Evolutionary conservation across 169 alveolate genomes (phyloP), one percentile per base, ranked within the genome.

Genomic region (Fabrea salina): DNA sequence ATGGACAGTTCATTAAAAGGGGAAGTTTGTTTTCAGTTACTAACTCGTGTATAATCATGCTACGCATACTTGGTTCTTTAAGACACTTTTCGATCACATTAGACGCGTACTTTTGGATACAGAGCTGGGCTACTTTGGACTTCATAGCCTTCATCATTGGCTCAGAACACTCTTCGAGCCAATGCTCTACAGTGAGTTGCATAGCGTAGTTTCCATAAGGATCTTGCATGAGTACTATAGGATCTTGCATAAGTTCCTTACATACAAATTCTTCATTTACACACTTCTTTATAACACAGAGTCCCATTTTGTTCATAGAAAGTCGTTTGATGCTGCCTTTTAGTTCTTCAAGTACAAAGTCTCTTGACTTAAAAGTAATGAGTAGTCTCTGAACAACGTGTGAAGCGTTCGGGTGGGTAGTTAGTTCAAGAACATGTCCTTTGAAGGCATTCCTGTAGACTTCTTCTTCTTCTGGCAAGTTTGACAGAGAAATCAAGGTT

Each of bases 161-260:
- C n/a, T 19, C 13, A 47, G 76, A 76, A 3, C 49, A 30, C 44
- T 79, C 79, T 19, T 43, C 57, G 5, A 58, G 61, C 92, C 86
- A 81, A 43, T 70, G 78, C 70, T 88, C 90, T 71, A 88, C 22
- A 2, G 86, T 80, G 61, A 75, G 81, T 44, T 89, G 93, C 32
- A 88, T 81, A 11, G 91, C 93, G 51, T 87, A 90, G 66, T 90
- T 90, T 5, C 95, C 95, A 72, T 77, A 90, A 6, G 95, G 95
- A 61, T 83, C 82, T 80, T 90, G 91, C 5, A 86, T 85, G 22
- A 90, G 50, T 19, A 84, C 91, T 79, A 90, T 71, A 13, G 83
- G 74, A 58, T 89, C 70, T 35, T 74, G 81, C 2, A 50, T 25
- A 4, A 78, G 47, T 22, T 68, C 47, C 4, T 67, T 57, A 39